These are phyloP conservation scores for Nakazawaea wickerhamii DNA, from an alignment of 805 yeast genomes.

Conservation along the genomic window DNA sequence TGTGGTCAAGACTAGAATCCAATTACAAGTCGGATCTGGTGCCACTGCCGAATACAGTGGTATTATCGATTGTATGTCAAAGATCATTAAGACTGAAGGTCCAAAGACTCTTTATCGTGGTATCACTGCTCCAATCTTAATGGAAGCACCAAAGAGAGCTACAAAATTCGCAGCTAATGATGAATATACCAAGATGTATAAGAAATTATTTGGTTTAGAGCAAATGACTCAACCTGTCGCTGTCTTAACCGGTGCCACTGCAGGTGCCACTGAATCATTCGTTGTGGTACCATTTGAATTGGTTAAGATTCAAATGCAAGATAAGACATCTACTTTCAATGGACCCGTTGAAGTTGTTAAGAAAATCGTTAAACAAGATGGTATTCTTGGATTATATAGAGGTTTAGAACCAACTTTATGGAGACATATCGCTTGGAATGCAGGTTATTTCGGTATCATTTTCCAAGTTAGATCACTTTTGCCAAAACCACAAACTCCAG, in stretches of 20 bases:
- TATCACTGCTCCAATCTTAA: slow-evolving; percentile 89
- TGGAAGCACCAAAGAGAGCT: slow-evolving; percentile 99
- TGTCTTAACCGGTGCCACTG: slow-evolving; percentile 92
- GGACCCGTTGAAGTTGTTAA: slow-evolving; percentile 81
- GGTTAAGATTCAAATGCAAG: slow-evolving; percentile 92
- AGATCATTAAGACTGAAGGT: slow-evolving; percentile 86
- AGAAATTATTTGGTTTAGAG: slow-evolving; percentile 59
- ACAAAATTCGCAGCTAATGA: slow-evolving; percentile 98
- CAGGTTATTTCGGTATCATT: slow-evolving; percentile 95
- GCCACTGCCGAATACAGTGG: slow-evolving; percentile 68
- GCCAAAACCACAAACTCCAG: slow-evolving; percentile 68
- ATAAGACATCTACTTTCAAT: slow-evolving; percentile 71
- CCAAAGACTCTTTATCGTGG: slow-evolving; percentile 82
- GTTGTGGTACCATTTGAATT: slow-evolving; percentile 98
- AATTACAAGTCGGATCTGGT: slow-evolving; percentile 60
- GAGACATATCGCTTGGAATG: slow-evolving; percentile 97
- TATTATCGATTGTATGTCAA: slow-evolving; percentile 75
- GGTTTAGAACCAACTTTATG: slow-evolving; percentile 96
- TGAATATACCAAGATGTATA: slow-evolving; percentile 87
- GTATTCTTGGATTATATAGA: slow-evolving; percentile 78
- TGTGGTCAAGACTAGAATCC: slow-evolving; percentile 95
- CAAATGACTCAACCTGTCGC: slow-evolving; percentile 79
- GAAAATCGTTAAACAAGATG: slow-evolving; percentile 68
- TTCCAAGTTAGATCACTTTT: slow-evolving; percentile 76
- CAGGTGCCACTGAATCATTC: slow-evolving; percentile 95